Evolutionary conservation across 176 grass and related monocot species (phyloP), one percentile per base, ranked within the genome.

Genomic region (Musa troglodytarum): DNA sequence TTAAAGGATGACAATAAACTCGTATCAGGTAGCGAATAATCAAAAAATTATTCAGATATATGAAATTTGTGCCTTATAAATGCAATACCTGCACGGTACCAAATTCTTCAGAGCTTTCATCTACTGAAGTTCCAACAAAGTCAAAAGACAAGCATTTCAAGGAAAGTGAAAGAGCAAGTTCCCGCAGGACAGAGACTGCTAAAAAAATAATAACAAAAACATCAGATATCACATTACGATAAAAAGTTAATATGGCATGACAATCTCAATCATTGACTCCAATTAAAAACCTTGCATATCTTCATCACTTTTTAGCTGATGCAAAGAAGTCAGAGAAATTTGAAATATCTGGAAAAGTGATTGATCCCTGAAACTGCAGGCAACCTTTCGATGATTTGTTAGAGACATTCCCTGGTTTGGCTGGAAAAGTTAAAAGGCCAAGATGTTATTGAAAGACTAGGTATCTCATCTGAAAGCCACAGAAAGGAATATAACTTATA

Each of bases 61-160:
- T 34, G 22, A 21, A 55, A 11, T 8, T 76, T 52, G 1, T n/a
- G 28, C 49, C 16, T 74, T 17, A 28, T 53, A 57, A 75, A 72
- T 58, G 43, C 53, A 74, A 84, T 87, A 92, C 96, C 91, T 99
- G 96, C 14, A 99, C 91, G 7, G 96, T 92, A 71, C 96, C 96
- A 89, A 99, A 99, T 77, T 99, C 96, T 71, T 99, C 96, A 71
- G 96, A 99, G 74, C 96, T 99, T 93, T 99, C 96, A 65, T 99
- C 96, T 71, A 99, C 80, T 53, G 96, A 89, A 81, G 89, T 94
- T 72, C 96, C 96, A 82, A 95, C 87, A 79, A 99, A 99, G 69
- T 99, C 96, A 79, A 88, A 99, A 77, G 96, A 99, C 83, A 99
- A 89, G 81, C 96, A 99, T 82, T 81, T 91, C 78, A 99, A 82